Evolutionary conservation across 805 yeast species (phyloP).

Genomic region (Candida nonsorbophila): DNA sequence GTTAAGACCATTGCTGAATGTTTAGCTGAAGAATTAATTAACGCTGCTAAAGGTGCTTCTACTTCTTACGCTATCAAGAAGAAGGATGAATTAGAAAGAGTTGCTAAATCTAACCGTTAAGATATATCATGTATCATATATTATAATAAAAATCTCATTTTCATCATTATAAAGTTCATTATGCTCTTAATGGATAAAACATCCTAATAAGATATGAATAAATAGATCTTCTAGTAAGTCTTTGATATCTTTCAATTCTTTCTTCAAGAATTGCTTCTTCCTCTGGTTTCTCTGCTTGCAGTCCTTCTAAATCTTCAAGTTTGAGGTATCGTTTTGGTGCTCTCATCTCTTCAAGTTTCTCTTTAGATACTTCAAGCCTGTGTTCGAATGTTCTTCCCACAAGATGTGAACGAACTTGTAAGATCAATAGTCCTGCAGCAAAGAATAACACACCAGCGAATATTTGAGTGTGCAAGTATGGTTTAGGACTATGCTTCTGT

Average conservation of each 20-base stretch:
- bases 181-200: slow-evolving; percentile 18
- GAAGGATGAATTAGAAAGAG: slow-evolving; percentile 99
- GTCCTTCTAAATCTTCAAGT: slow-evolving; percentile 2
- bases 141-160: slow-evolving; percentile 1
- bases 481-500: slow-evolving; percentile 15
- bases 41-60: slow-evolving; percentile 99
- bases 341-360: slow-evolving; percentile 2
- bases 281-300: slow-evolving; percentile 5
- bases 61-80: slow-evolving; percentile 99
- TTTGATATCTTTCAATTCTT: slow-evolving; percentile 14
- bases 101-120: slow-evolving; percentile 99
- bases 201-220: slow-evolving; percentile 10
- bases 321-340: slow-evolving; percentile 9
- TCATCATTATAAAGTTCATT: slow-evolving; percentile 1
- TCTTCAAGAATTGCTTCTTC: slow-evolving; percentile 10
- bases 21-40: slow-evolving; percentile 99
- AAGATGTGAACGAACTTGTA: slow-evolving; percentile 49
- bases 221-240: slow-evolving; percentile 6
- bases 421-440: slow-evolving; percentile 35
- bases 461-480: slow-evolving; percentile 56
- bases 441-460: slow-evolving; percentile 50
- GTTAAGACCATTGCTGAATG: slow-evolving; percentile 99
- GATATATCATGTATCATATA: slow-evolving; percentile 15
- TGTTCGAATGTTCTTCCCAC: slow-evolving; percentile 34
- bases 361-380: slow-evolving; percentile 6